Conservation (phyloP, 371 early-diverging fungal genomes). For the Thermomucor indicae-seudaticae region DNA sequence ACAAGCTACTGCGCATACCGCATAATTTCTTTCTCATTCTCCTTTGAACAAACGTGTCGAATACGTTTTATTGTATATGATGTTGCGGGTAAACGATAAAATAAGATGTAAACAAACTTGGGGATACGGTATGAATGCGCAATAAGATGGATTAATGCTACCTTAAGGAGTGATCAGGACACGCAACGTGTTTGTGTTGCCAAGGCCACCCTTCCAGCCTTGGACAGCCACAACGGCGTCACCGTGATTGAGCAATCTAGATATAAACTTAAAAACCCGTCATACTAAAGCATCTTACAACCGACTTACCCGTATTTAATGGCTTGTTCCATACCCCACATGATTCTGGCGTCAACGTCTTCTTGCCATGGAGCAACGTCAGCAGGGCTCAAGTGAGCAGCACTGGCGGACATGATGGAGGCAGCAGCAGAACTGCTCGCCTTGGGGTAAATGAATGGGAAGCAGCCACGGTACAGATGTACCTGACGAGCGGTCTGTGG, state of each 20-base stretch:
- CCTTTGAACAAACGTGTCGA: too few relatives aligned
- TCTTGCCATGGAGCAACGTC: slow-evolving; percentile 74
- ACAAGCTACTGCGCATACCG: too few relatives aligned
- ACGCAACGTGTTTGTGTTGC: slow-evolving; percentile 85
- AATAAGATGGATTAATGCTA: too few relatives aligned
- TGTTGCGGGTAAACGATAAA: too few relatives aligned
- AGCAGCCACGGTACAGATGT: slow-evolving; percentile 87
- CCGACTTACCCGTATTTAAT: slow-evolving; percentile 41
- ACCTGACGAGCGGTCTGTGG: slow-evolving; percentile 84
- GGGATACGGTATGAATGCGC: too few relatives aligned
- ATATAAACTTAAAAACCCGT: neutral
- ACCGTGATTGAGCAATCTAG: slow-evolving; percentile 47
- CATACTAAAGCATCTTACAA: neutral
- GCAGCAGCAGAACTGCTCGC: slow-evolving; percentile 37
- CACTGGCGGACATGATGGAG: slow-evolving; percentile 6
- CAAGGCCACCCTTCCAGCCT: slow-evolving; percentile 69
- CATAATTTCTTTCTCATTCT: too few relatives aligned
- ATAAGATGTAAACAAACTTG: too few relatives aligned
- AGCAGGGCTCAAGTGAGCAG: slow-evolving; percentile 36
- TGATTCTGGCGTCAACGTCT: slow-evolving; percentile 79
- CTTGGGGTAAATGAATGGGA: slow-evolving; percentile 80
- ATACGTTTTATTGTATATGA: too few relatives aligned
- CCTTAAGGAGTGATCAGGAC: slow-evolving; percentile 49
- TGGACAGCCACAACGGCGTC: slow-evolving; percentile 67
- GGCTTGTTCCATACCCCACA: slow-evolving; percentile 75